These are phyloP conservation scores for Cryptosporidium xiaoi DNA, from an alignment of 169 alveolate genomes.

Conservation along the genomic window DNA sequence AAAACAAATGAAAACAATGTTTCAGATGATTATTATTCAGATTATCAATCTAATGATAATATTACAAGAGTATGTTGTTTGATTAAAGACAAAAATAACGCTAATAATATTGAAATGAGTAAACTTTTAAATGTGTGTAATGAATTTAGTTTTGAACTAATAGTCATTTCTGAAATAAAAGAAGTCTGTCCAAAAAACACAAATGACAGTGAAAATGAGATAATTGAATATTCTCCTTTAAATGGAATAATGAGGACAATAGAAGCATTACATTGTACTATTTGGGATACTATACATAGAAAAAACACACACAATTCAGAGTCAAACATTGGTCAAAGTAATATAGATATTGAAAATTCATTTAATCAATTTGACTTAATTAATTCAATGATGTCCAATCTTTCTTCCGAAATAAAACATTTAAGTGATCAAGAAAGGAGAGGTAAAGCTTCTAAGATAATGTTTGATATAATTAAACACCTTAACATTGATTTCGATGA, in stretches of 20 bases:
- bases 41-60: background rate
- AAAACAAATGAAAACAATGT: too few relatives aligned
- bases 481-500: slow-evolving; percentile 10
- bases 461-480: slow-evolving; percentile 17
- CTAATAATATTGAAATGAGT: background rate
- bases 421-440: slow-evolving; percentile 62
- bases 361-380: slow-evolving; percentile 20
- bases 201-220: background rate
- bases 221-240: background rate
- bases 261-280: slow-evolving; percentile 53
- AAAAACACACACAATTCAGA: background rate
- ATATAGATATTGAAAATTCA: background rate
- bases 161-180: background rate
- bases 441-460: slow-evolving; percentile 32
- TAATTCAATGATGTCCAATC: slow-evolving; percentile 1
- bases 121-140: background rate
- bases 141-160: slow-evolving; percentile 9
- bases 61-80: slow-evolving; percentile 50
- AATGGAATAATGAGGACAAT: slow-evolving; percentile 13
- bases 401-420: background rate
- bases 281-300: slow-evolving; percentile 13
- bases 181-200: background rate
- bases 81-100: background rate
- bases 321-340: background rate
- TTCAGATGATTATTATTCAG: too few relatives aligned